Evolutionary conservation across 805 yeast species (phyloP).

Genomic region (Wickerhamomyces hampshirensis): DNA sequence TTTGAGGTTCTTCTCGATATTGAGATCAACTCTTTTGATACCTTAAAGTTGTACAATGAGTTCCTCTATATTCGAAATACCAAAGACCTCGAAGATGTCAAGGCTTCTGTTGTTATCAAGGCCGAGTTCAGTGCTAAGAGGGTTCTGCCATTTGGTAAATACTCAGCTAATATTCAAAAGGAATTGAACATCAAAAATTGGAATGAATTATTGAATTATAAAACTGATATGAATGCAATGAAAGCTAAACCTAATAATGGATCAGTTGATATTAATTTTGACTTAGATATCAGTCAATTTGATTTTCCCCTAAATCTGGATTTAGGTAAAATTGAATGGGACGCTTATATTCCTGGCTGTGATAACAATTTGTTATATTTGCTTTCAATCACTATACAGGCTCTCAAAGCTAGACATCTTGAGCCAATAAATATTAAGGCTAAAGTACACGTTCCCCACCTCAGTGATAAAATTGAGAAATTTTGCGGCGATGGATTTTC

Average conservation of each 20-base stretch:
- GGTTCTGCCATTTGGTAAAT: slow-evolving; percentile 4
- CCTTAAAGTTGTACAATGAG: slow-evolving; percentile 4
- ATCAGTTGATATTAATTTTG: background rate
- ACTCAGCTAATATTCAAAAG: slow-evolving; percentile 1
- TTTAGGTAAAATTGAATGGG: slow-evolving; percentile 17
- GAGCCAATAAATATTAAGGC: background rate
- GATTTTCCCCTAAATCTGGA: background rate
- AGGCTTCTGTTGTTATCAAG: slow-evolving; percentile 4
- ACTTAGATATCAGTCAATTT: background rate
- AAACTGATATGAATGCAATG: background rate
- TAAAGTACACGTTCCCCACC: slow-evolving; percentile 3
- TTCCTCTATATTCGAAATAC: slow-evolving; percentile 5
- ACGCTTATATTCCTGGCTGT: slow-evolving; percentile 16
- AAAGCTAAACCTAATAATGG: background rate
- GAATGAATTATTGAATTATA: background rate
- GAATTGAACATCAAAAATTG: background rate
- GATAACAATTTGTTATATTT: slow-evolving; percentile 8
- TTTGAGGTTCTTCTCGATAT: slow-evolving; percentile 5
- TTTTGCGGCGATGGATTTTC: slow-evolving; percentile 18
- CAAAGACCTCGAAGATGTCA: background rate
- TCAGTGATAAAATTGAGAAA: slow-evolving; percentile 5
- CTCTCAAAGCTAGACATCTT: background rate
- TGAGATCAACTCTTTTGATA: slow-evolving; percentile 11
- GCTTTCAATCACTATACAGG: slow-evolving; percentile 4
- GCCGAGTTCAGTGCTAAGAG: slow-evolving; percentile 6